Percentiles rank a stretch among this genome's conserved stretches.
Evolutionary conservation across 306 rosid genomes (phyloP).

Genomic region (Abrus precatorius): DNA sequence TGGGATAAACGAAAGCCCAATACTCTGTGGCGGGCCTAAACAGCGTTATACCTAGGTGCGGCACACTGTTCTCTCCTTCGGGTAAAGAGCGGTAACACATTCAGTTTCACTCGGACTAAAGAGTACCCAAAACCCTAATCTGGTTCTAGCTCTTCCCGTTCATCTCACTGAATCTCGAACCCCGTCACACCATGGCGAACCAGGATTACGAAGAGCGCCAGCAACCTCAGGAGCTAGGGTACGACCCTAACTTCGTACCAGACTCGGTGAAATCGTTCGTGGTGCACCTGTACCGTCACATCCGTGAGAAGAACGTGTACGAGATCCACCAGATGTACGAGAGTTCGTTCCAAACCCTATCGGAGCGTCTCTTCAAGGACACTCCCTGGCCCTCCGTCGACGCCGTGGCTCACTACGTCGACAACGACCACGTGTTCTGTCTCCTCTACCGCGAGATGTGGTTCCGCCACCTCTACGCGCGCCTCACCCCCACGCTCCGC

Average conservation of each 20-base stretch:
- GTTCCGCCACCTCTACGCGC: conserved; percentile 95
- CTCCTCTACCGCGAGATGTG: conserved; percentile 97
- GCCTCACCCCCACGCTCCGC: conserved; percentile 85
- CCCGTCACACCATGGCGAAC: conserved; percentile 57
- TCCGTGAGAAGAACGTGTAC: conserved; percentile 95
- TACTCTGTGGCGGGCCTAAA: background rate
- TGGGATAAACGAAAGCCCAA: conserved; percentile 3
- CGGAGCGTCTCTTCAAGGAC: conserved; percentile 93
- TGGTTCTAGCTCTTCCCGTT: background rate
- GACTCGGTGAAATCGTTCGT: conserved; percentile 89
- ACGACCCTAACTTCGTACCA: conserved; percentile 92
- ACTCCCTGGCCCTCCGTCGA: conserved; percentile 98
- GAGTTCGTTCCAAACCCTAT: conserved; percentile 81
- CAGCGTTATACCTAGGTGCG: too few relatives aligned
- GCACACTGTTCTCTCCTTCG: background rate
- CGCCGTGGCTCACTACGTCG: conserved; percentile 83
- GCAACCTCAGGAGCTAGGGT: conserved; percentile 64
- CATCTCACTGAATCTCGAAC: background rate
- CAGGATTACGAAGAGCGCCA: conserved; percentile 68
- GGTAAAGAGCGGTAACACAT: background rate
- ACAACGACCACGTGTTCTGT: conserved; percentile 96
- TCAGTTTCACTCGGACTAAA: background rate
- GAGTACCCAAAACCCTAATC: conserved; percentile 7
- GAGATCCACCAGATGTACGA: conserved; percentile 98
- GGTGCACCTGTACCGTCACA: conserved; percentile 90